Evolutionary conservation across 2,329 filamentous ascomycete genomes (phyloP).

Genomic region (Botrytis medusae): DNA sequence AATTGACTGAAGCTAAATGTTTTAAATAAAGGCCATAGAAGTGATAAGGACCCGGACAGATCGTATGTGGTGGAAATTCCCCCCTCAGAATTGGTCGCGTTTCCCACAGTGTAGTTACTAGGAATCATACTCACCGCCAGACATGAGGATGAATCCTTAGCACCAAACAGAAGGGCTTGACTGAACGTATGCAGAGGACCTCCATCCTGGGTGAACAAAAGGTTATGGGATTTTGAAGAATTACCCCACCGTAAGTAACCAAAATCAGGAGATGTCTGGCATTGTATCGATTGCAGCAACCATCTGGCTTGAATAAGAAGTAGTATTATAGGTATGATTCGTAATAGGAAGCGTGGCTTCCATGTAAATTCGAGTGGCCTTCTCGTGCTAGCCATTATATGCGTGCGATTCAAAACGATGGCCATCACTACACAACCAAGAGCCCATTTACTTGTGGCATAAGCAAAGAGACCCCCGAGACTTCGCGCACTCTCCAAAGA

Average conservation of each 20-base stretch:
- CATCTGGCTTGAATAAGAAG: slow-evolving; percentile 67
- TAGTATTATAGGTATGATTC: slow-evolving; percentile 68
- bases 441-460: slow-evolving; percentile 90
- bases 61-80: slow-evolving; percentile 25
- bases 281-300: slow-evolving; percentile 82
- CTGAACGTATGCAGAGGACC: slow-evolving; percentile 71
- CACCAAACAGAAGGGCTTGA: slow-evolving; percentile 69
- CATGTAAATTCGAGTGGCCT: slow-evolving; percentile 75
- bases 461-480: slow-evolving; percentile 83
- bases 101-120: slow-evolving; percentile 44
- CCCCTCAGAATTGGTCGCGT: slow-evolving; percentile 15
- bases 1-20: slow-evolving; percentile 76
- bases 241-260: slow-evolving; percentile 68
- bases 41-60: slow-evolving; percentile 68
- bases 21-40: slow-evolving; percentile 73
- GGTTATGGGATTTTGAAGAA: slow-evolving; percentile 60
- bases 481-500: slow-evolving; percentile 63
- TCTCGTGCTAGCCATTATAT: slow-evolving; percentile 88
- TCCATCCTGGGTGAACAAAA: slow-evolving; percentile 70
- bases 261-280: slow-evolving; percentile 80
- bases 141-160: slow-evolving; percentile 74
- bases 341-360: slow-evolving; percentile 67
- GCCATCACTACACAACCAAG: slow-evolving; percentile 83
- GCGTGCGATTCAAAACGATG: slow-evolving; percentile 83
- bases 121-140: slow-evolving; percentile 71